Conservation (phyloP, 2,329 filamentous ascomycete genomes). For the Fusarium sublunatum region DNA sequence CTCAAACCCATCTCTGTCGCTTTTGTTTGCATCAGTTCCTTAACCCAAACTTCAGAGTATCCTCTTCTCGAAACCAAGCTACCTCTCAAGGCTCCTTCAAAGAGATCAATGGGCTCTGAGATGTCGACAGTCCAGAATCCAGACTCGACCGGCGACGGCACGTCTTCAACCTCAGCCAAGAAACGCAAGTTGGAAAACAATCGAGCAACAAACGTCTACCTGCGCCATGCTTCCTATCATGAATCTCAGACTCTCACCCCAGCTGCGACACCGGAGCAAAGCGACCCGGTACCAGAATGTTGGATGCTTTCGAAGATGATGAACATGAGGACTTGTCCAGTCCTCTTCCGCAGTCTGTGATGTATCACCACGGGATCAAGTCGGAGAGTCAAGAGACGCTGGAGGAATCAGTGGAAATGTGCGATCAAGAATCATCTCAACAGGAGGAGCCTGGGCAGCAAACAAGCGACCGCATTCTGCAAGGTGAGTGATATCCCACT, state of each 20-base stretch:
- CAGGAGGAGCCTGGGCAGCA: not conserved
- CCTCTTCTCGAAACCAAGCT: not conserved
- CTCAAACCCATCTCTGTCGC: not conserved
- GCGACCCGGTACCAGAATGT: not conserved
- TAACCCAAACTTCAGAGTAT: not conserved
- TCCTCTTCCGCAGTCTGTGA: not conserved
- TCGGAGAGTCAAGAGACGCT: not conserved
- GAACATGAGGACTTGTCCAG: not conserved
- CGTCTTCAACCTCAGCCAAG: not conserved
- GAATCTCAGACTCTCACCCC: not conserved
- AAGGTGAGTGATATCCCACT: not conserved
- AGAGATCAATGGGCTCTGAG: not conserved
- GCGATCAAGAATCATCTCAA: not conserved
- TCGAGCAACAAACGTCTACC: slow-evolving; percentile 1
- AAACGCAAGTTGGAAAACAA: not conserved
- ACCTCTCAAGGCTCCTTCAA: not conserved
- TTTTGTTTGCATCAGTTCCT: not conserved
- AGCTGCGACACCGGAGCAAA: not conserved
- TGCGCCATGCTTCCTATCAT: not conserved
- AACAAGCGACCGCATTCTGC: not conserved
- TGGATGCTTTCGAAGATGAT: no score
- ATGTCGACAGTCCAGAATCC: not conserved
- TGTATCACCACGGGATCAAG: not conserved
- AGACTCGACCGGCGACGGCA: not conserved
- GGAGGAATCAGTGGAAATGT: not conserved